Conservation (phyloP, 257 asterid species). For the Solanum etuberosum region DNA sequence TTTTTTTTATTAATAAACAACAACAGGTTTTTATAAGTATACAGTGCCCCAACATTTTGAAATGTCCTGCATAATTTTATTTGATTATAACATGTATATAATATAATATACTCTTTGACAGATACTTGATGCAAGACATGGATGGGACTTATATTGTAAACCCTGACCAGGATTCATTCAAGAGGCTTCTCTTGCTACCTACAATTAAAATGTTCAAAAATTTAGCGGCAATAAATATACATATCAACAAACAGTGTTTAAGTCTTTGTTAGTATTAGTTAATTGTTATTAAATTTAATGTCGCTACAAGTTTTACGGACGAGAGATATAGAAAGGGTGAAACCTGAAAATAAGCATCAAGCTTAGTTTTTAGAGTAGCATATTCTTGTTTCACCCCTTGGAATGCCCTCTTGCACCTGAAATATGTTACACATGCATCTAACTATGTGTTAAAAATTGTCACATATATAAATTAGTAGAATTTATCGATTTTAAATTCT, state of each 20-base stretch:
- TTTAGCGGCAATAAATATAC: not conserved
- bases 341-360: conserved; percentile 67
- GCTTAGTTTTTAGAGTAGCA: conserved; percentile 45
- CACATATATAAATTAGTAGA: not conserved
- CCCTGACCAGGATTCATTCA: not conserved
- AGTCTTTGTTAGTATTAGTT: not conserved
- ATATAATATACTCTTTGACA: not conserved
- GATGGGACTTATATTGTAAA: not conserved
- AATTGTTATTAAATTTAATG: too few species aligned
- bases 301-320: too few species aligned
- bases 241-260: too few species aligned
- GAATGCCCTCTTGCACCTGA: conserved; percentile 57
- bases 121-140: not conserved
- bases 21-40: not conserved
- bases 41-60: not conserved
- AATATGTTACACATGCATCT: not conserved
- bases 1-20: not conserved
- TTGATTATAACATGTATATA: not conserved
- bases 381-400: conserved; percentile 59
- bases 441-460: not conserved
- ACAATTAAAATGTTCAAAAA: not conserved
- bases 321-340: not conserved
- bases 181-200: not conserved
- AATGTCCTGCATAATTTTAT: not conserved
- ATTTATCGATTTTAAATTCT: not conserved